Percentiles rank a stretch among this genome's conserved stretches.
These are phyloP conservation scores for Alternaria longipes DNA, from an alignment of 2,329 filamentous ascomycete genomes.

Conservation along the genomic window DNA sequence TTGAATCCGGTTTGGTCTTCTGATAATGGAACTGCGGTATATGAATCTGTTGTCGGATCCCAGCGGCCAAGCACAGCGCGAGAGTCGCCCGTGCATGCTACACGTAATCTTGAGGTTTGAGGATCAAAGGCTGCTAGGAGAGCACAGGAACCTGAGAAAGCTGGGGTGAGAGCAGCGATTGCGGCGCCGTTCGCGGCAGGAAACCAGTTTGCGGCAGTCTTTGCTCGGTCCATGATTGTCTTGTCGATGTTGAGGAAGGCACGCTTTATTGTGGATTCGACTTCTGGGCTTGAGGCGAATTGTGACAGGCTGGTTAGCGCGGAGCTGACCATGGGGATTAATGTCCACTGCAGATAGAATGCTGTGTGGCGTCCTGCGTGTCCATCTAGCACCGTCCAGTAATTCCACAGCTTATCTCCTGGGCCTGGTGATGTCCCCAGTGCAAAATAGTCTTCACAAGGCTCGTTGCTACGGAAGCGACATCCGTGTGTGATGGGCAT, in stretches of 20 bases:
- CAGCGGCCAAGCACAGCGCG: constrained; percentile 69
- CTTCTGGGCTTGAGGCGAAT: constrained; percentile 54
- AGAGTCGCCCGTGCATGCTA: constrained; percentile 74
- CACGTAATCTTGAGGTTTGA: constrained; percentile 61
- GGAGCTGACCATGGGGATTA: constrained; percentile 57
- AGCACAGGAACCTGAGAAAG: constrained; percentile 68
- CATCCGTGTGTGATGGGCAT: constrained; percentile 49
- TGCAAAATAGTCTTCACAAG: constrained; percentile 46
- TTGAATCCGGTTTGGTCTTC: constrained; percentile 74
- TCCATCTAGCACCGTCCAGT: constrained; percentile 61
- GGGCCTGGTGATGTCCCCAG: constrained; percentile 42
- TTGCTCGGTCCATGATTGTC: constrained; percentile 59
- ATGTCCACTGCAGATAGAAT: constrained; percentile 51
- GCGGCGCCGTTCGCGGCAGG: constrained; percentile 45
- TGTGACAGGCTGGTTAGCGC: constrained; percentile 45
- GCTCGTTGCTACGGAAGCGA: constrained; percentile 41
- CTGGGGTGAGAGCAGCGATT: constrained; percentile 46
- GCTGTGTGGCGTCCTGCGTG: constrained; percentile 59
- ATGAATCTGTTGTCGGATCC: constrained; percentile 55
- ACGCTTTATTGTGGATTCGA: constrained; percentile 65
- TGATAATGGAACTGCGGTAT: constrained; percentile 65
- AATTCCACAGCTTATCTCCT: constrained; percentile 45
- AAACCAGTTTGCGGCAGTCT: constrained; percentile 51
- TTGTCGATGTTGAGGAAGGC: constrained; percentile 67
- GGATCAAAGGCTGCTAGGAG: constrained; percentile 71